phyloP scores from a whole-genome alignment of 1,284 basidiomycete genomes.

The Fomitopsis palustris region DNA sequence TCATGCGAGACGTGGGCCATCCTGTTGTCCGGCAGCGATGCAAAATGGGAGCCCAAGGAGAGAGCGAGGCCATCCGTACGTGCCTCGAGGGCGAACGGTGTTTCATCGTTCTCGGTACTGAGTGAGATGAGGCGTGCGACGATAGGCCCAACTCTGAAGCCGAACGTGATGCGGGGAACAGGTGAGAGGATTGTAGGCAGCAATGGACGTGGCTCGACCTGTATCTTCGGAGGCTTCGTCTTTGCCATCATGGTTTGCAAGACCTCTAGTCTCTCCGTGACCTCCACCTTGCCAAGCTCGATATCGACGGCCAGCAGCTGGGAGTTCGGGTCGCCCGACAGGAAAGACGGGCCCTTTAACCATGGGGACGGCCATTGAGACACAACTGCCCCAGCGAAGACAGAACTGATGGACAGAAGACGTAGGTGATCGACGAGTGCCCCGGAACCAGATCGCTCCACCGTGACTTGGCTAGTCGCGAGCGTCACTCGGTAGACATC shows the following conservation, averaged over 20 bases:
- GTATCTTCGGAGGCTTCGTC: constrained; percentile 21
- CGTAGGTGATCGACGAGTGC: constrained; percentile 31
- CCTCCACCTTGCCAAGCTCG: constrained; percentile 42
- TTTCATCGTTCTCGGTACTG: constrained; percentile 30
- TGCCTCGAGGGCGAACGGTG: constrained; percentile 46
- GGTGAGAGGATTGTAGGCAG: constrained; percentile 32
- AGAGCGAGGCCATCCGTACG: constrained; percentile 21
- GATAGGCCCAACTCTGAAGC: constrained; percentile 45
- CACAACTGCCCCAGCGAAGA: constrained; percentile 41
- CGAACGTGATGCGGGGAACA: constrained; percentile 51
- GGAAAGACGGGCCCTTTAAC: constrained; percentile 44
- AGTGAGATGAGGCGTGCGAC: constrained; percentile 46
- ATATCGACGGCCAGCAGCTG: constrained; percentile 51
- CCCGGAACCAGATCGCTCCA: constrained; percentile 29
- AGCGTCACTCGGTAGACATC: constrained; percentile 47
- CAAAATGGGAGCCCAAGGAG: constrained; percentile 21
- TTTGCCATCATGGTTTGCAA: constrained; percentile 38
- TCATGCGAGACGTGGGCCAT: constrained; percentile 18
- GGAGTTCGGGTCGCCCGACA: constrained; percentile 56
- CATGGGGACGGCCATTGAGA: constrained; percentile 61
- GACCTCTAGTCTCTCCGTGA: constrained; percentile 50
- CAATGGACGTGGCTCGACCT: constrained; percentile 18
- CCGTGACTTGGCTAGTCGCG: constrained; percentile 32
- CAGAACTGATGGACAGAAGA: constrained; percentile 41
- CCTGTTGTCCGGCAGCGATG: constrained; percentile 18